phyloP scores from a whole-genome alignment of 768 basidiomycete genomes.

The Leccinum fibrillosum region DNA sequence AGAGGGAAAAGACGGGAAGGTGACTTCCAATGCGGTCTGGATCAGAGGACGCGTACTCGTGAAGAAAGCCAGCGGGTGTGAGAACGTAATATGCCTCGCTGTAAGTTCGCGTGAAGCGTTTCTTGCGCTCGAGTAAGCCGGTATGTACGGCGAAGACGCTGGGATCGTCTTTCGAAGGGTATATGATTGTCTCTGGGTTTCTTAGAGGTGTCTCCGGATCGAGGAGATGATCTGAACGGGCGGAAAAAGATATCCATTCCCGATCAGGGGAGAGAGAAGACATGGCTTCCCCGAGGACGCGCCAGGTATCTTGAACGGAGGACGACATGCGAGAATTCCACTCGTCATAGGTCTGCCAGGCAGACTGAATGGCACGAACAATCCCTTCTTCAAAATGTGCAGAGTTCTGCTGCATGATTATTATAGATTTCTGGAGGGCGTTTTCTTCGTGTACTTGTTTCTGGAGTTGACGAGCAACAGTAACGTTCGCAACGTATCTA shows the following conservation, averaged over 20 bases:
- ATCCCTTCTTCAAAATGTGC: slow-evolving; percentile 97
- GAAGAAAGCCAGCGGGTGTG: slow-evolving; percentile 93
- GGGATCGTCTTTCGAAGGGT: slow-evolving; percentile 90
- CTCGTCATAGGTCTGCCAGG: slow-evolving; percentile 96
- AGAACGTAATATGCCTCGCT: slow-evolving; percentile 88
- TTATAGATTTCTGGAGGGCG: slow-evolving; percentile 92
- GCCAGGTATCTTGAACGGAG: slow-evolving; percentile 74
- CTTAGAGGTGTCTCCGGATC: slow-evolving; percentile 95
- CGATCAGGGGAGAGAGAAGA: slow-evolving; percentile 76
- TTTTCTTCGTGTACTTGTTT: slow-evolving; percentile 98
- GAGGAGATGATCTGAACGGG: slow-evolving; percentile 89
- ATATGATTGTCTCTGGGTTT: slow-evolving; percentile 70
- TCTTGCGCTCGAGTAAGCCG: slow-evolving; percentile 92
- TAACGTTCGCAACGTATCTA: slow-evolving; percentile 66
- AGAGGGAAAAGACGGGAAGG: slow-evolving; percentile 77
- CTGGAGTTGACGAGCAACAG: slow-evolving; percentile 75
- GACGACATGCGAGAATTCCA: slow-evolving; percentile 81
- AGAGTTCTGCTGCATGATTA: slow-evolving; percentile 97
- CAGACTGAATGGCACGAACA: slow-evolving; percentile 90
- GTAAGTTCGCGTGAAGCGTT: slow-evolving; percentile 86
- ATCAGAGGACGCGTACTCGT: slow-evolving; percentile 84
- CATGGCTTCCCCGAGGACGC: slow-evolving; percentile 68
- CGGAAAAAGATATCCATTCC: slow-evolving; percentile 96
- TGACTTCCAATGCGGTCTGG: slow-evolving; percentile 48
- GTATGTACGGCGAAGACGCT: slow-evolving; percentile 82